phyloP scores from a whole-genome alignment of 768 basidiomycete species.

The Calocybe gangraenosa region DNA sequence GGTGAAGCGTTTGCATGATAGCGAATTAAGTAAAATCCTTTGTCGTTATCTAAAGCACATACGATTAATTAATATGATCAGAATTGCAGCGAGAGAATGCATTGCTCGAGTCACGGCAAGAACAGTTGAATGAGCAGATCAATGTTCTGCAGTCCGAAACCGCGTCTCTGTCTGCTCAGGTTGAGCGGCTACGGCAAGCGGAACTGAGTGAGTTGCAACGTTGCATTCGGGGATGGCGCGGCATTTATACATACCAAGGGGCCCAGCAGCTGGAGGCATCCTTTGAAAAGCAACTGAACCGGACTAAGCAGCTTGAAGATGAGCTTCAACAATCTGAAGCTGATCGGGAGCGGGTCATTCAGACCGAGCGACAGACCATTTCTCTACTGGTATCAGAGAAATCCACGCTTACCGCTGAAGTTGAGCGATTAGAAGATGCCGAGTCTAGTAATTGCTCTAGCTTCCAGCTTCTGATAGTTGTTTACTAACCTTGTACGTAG shows the following conservation, averaged over 20 bases:
- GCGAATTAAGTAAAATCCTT: conserved; percentile 8
- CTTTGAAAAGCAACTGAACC: conserved; percentile 29
- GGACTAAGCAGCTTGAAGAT: conserved; percentile 25
- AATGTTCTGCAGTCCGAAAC: conserved; percentile 18
- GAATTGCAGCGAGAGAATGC: too few species aligned
- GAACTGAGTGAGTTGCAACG: conserved; percentile 11
- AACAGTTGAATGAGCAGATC: background rate
- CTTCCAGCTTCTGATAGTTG: background rate
- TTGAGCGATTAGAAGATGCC: conserved; percentile 54
- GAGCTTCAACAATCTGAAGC: conserved; percentile 25
- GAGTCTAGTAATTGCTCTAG: conserved; percentile 48
- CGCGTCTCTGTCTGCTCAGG: conserved; percentile 16
- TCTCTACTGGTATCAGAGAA: conserved; percentile 75
- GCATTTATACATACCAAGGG: conserved; percentile 20
- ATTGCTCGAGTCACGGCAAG: too few species aligned
- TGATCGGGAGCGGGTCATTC: conserved; percentile 31
- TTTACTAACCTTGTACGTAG: conserved; percentile 24
- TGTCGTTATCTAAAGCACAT: background rate
- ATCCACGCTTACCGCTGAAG: conserved; percentile 49
- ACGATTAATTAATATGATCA: too few species aligned
- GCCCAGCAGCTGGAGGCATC: conserved; percentile 19
- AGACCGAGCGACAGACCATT: conserved; percentile 71
- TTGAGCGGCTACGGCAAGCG: conserved; percentile 12
- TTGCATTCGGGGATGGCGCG: background rate
- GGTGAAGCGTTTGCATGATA: conserved; percentile 12